phyloP scores from a whole-genome alignment of 176 grass and related monocot genomes.

The Raddia guianensis region DNA sequence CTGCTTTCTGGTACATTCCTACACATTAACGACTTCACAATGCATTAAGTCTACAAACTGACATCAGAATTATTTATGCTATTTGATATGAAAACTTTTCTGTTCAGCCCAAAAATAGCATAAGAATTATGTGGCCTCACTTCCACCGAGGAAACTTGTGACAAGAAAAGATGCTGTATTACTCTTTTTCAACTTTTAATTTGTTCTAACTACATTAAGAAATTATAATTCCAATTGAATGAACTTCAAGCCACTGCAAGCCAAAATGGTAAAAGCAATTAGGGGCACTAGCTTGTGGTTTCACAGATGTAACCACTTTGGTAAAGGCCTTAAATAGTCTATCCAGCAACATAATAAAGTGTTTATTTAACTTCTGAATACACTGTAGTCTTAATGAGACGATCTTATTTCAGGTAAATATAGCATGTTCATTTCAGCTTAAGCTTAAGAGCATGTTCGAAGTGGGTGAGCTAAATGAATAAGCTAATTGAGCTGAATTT shows the following conservation, averaged over 20 bases:
- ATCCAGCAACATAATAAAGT: not conserved
- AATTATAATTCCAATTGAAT: not conserved
- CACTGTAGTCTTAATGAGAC: not conserved
- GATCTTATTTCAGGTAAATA: not conserved
- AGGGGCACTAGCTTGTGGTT: not conserved
- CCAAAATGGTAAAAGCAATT: constrained; percentile 10
- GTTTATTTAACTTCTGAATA: constrained; percentile 7
- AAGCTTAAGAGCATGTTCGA: too few species aligned
- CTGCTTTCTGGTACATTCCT: not conserved
- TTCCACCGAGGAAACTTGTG: not conserved
- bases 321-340: not conserved
- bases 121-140: not conserved
- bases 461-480: too few species aligned
- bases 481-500: too few species aligned
- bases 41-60: not conserved
- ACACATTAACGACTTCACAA: constrained; percentile 2
- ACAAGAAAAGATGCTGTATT: not conserved
- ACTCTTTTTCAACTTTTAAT: not conserved
- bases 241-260: constrained; percentile 6
- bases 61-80: not conserved
- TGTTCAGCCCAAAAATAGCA: not conserved
- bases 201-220: constrained; percentile 34
- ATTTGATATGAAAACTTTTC: not conserved
- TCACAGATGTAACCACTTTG: constrained; percentile 9
- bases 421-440: too few species aligned